A percentile compares a stretch with the other conserved stretches of the same genome.
Evolutionary conservation across 352 stramenopile species (phyloP).

Genomic region (Phytophthora rubi): DNA sequence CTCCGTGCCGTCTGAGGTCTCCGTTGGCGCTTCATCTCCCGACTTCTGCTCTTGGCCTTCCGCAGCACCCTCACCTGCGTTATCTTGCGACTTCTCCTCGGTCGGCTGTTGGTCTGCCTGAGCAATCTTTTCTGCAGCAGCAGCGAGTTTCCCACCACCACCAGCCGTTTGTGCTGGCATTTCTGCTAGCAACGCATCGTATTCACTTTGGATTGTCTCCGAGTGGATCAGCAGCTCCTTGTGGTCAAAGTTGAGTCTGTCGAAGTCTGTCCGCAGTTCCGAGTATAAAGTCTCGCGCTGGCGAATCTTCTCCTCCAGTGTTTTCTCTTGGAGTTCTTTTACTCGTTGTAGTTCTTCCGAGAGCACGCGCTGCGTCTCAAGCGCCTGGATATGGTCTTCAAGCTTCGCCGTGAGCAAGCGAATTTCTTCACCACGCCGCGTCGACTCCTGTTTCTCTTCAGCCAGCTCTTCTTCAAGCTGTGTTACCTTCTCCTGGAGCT

Average conservation of each 20-base stretch:
- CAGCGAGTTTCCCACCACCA: conserved; percentile 51
- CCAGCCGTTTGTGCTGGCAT: conserved; percentile 41
- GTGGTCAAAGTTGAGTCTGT: conserved; percentile 83
- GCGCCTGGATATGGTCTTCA: conserved; percentile 61
- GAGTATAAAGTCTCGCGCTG: conserved; percentile 61
- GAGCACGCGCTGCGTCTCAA: conserved; percentile 65
- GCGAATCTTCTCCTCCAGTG: conserved; percentile 72
- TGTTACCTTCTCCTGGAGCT: conserved; percentile 73
- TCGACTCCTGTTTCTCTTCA: conserved; percentile 85
- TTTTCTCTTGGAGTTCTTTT: conserved; percentile 69
- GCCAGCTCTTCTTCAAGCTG: conserved; percentile 80
- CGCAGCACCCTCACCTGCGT: conserved; percentile 23
- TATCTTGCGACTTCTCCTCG: conserved; percentile 23
- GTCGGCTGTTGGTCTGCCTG: conserved; percentile 33
- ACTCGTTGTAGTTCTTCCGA: conserved; percentile 73
- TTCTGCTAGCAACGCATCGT: conserved; percentile 65
- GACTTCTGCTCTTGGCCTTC: conserved; percentile 29
- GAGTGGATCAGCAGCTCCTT: conserved; percentile 83
- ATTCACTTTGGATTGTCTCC: conserved; percentile 80
- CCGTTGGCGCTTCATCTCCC: conserved; percentile 20
- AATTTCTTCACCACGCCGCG: conserved; percentile 78
- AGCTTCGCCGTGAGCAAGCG: conserved; percentile 67
- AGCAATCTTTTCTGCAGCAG: conserved; percentile 42
- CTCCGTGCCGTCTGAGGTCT: conserved; percentile 28
- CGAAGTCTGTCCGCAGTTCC: conserved; percentile 71